Evolutionary conservation across 2,329 filamentous ascomycete species (phyloP).

Genomic region (Cladobotryum mycophilum): DNA sequence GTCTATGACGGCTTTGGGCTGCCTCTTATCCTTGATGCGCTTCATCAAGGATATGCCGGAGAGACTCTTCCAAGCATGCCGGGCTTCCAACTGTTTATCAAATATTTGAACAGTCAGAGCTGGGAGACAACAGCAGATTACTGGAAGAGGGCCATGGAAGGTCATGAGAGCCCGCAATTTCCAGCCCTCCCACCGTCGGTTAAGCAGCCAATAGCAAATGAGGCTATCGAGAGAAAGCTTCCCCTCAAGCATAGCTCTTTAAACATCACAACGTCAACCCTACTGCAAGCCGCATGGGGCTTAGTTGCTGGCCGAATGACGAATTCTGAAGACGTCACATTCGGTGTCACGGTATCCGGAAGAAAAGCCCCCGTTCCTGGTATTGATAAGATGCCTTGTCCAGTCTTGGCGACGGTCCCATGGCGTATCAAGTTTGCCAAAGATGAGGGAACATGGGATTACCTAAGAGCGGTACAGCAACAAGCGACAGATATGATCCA

Average conservation of each 20-base stretch:
- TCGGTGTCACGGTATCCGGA: constrained; percentile 20
- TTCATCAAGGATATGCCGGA: too few species aligned
- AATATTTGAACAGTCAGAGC: too few species aligned
- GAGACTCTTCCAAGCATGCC: too few species aligned
- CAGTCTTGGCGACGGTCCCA: constrained; percentile 23
- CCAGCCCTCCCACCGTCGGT: not conserved
- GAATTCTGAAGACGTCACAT: constrained; percentile 22
- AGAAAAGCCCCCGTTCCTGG: constrained; percentile 18
- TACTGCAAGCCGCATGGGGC: constrained; percentile 6
- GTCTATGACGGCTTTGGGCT: not conserved
- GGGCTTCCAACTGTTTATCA: too few species aligned
- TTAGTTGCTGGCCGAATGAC: constrained; percentile 6
- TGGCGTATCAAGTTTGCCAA: constrained; percentile 13
- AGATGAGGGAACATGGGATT: not conserved
- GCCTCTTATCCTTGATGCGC: too few species aligned
- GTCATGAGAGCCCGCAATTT: not conserved
- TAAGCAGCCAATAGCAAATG: too few species aligned
- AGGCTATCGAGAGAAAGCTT: not conserved
- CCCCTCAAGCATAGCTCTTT: too few species aligned
- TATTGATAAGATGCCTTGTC: constrained; percentile 20
- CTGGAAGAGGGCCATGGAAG: not conserved
- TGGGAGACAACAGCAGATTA: not conserved
- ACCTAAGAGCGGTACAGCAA: constrained; percentile 28
- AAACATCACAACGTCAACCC: not conserved
- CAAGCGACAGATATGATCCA: constrained; percentile 12